A percentile compares a stretch with the other conserved stretches of the same genome.
Evolutionary conservation across 1,139 yeast genomes (phyloP).

Genomic region (Suhomyces kunorum): DNA sequence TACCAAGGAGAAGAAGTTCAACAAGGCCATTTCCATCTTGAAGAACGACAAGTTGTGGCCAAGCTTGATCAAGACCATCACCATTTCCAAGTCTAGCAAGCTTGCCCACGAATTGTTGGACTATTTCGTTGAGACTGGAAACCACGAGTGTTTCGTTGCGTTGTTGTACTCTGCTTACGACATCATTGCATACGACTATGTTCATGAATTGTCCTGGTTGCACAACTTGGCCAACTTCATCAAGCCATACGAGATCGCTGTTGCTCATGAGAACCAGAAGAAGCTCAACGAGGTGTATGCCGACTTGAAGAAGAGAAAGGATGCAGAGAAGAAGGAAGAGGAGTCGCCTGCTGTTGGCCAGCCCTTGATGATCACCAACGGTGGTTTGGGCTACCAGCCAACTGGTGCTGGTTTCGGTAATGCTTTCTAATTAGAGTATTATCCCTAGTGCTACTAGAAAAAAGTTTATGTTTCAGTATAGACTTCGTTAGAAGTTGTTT

Average conservation of each 20-base stretch:
- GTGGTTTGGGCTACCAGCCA: conserved; percentile 60
- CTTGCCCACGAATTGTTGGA: conserved; percentile 86
- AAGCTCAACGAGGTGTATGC: conserved; percentile 63
- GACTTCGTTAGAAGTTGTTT: conserved; percentile 7
- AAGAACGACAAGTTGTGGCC: conserved; percentile 94
- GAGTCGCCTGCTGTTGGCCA: conserved; percentile 46
- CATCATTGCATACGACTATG: conserved; percentile 76
- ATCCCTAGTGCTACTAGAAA: conserved; percentile 1
- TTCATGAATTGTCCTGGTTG: conserved; percentile 88
- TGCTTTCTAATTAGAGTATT: conserved; percentile 32
- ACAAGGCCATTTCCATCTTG: conserved; percentile 82
- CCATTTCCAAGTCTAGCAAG: conserved; percentile 74
- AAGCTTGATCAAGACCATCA: conserved; percentile 90
- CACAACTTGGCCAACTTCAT: conserved; percentile 74
- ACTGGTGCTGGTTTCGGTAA: conserved; percentile 73
- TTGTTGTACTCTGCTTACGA: conserved; percentile 85
- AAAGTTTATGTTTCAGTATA: conserved; percentile 8
- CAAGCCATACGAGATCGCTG: conserved; percentile 88
- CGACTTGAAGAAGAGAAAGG: conserved; percentile 72
- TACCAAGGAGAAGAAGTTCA: conserved; percentile 92
- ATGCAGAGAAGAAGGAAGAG: conserved; percentile 54
- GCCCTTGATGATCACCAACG: conserved; percentile 71
- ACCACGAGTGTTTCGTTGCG: conserved; percentile 93
- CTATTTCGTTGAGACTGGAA: conserved; percentile 96
- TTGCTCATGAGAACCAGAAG: conserved; percentile 75